Evolutionary conservation across 1,139 yeast species (phyloP).

Genomic region (Geotrichum cucujoidarum): DNA sequence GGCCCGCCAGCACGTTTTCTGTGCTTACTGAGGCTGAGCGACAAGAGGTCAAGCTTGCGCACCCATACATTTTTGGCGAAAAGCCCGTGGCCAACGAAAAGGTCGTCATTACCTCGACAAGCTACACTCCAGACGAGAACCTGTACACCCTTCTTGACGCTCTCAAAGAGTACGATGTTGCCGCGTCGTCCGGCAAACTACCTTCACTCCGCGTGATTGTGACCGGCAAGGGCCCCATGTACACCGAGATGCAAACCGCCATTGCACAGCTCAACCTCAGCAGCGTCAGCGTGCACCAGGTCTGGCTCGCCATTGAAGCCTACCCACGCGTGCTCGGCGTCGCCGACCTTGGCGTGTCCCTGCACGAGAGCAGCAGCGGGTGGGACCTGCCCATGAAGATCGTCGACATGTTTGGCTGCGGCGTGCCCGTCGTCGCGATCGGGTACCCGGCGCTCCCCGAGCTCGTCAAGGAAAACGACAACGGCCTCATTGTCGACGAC

Average conservation of each 20-base stretch:
- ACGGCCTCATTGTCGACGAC: slow-evolving; percentile 45
- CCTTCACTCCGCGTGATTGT: slow-evolving; percentile 63
- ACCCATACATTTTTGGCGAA: slow-evolving; percentile 41
- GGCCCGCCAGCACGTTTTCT: slow-evolving; percentile 54
- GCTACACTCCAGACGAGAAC: slow-evolving; percentile 96
- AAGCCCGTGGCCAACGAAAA: slow-evolving; percentile 44
- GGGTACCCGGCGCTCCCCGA: slow-evolving; percentile 56
- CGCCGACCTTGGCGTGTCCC: slow-evolving; percentile 84
- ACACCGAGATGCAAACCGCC: slow-evolving; percentile 44
- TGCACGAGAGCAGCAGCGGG: slow-evolving; percentile 90
- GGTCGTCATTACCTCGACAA: slow-evolving; percentile 76
- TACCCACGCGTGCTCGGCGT: slow-evolving; percentile 71
- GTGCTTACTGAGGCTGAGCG: slow-evolving; percentile 43
- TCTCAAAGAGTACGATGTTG: slow-evolving; percentile 52
- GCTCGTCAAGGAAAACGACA: slow-evolving; percentile 39
- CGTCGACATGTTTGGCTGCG: slow-evolving; percentile 93
- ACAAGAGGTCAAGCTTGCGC: slow-evolving; percentile 39
- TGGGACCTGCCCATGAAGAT: slow-evolving; percentile 96
- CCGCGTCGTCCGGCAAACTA: slow-evolving; percentile 21
- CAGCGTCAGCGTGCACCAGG: slow-evolving; percentile 52
- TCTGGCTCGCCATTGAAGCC: slow-evolving; percentile 76
- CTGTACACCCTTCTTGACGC: slow-evolving; percentile 66
- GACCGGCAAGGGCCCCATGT: slow-evolving; percentile 94
- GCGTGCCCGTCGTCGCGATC: slow-evolving; percentile 82
- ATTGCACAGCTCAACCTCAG: slow-evolving; percentile 32